These are phyloP conservation scores for Polygonum aviculare DNA, from an alignment of 148 eudicot species.

Conservation along the genomic window DNA sequence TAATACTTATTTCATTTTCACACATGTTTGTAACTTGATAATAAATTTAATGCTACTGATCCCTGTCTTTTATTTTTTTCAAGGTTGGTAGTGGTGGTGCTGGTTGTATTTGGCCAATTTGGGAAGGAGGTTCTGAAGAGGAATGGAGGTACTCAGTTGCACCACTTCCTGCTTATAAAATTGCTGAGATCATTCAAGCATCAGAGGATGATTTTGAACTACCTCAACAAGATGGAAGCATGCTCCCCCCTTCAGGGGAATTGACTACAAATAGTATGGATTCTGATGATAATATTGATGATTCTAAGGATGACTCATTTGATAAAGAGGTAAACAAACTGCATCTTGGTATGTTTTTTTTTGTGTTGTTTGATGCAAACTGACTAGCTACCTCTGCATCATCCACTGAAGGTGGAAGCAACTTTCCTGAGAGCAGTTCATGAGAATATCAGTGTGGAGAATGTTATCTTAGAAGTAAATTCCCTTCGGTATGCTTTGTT, in stretches of 20 bases:
- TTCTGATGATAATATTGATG: constrained; percentile 50
- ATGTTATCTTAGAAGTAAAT: constrained; percentile 78
- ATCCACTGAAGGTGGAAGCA: constrained; percentile 62
- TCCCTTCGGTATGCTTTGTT: constrained; percentile 55
- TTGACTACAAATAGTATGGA: constrained; percentile 38
- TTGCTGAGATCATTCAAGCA: constrained; percentile 45
- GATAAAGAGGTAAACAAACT: constrained; percentile 64
- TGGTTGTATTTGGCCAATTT: constrained; percentile 79
- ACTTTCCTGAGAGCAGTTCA: constrained; percentile 84
- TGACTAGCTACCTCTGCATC: constrained; percentile 2
- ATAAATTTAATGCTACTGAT: neutral
- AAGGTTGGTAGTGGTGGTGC: constrained; percentile 88
- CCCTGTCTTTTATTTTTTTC: constrained; percentile 3
- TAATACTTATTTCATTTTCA: neutral
- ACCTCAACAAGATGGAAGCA: constrained; percentile 29
- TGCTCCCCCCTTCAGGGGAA: constrained; percentile 66
- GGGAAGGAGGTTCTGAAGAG: constrained; percentile 69
- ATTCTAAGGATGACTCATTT: constrained; percentile 55
- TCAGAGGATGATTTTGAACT: constrained; percentile 45
- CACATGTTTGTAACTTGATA: neutral
- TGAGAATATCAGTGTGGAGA: constrained; percentile 61
- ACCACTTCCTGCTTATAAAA: constrained; percentile 71
- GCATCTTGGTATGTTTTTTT: neutral
- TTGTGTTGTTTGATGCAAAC: constrained; percentile 6
- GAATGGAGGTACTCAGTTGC: constrained; percentile 91